A percentile compares a stretch with the other conserved stretches of the same genome.
Evolutionary conservation across 257 asterid genomes (phyloP).

Genomic region (Lycium ferocissimum): DNA sequence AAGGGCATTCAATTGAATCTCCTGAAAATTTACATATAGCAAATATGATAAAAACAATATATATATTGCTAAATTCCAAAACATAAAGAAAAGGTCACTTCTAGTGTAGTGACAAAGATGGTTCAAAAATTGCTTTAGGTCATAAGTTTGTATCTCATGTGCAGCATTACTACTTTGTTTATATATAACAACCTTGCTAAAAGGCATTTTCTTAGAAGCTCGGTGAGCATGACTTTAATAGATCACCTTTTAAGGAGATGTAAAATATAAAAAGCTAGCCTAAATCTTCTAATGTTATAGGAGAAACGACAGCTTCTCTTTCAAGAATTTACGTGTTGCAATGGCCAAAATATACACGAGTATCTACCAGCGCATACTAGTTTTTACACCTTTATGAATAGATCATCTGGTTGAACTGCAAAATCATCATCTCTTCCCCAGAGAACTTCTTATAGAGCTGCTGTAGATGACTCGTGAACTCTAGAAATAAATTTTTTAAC

Average conservation of each 20-base stretch:
- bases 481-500: slow-evolving; percentile 34
- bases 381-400: background rate
- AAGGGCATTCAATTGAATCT: too few species aligned
- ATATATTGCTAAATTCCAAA: too few species aligned
- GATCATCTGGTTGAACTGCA: slow-evolving; percentile 19
- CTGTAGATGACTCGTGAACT: slow-evolving; percentile 34
- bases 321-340: background rate
- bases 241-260: background rate
- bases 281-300: background rate
- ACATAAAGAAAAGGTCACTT: too few species aligned
- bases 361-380: background rate
- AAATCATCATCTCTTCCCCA: slow-evolving; percentile 34
- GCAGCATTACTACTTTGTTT: too few species aligned
- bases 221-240: background rate
- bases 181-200: background rate
- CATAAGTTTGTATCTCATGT: too few species aligned
- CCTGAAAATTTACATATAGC: too few species aligned
- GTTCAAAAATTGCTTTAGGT: too few species aligned
- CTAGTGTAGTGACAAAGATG: too few species aligned
- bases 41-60: too few species aligned
- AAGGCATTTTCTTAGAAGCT: background rate
- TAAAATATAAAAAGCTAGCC: background rate
- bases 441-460: slow-evolving; percentile 33
- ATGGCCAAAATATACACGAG: background rate
- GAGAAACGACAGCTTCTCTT: background rate